A percentile compares a stretch with the other conserved stretches of the same genome.
phyloP scores from a whole-genome alignment of 164 flowering plant genomes.

The Pachysandra terminalis region DNA sequence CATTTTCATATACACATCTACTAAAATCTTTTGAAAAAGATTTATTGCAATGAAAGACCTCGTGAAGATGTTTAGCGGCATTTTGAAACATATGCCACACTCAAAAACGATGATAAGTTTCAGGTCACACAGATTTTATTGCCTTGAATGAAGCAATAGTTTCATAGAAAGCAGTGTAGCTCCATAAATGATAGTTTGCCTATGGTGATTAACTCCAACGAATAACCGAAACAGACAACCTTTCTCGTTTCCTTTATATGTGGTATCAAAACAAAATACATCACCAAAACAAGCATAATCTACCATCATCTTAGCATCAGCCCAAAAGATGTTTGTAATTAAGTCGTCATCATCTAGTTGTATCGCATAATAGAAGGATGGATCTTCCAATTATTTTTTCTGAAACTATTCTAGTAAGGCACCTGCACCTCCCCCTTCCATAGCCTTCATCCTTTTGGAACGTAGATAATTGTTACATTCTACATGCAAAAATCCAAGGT shows the following conservation, averaged over 20 bases:
- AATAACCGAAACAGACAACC: background rate
- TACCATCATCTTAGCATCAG: background rate
- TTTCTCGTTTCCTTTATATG: background rate
- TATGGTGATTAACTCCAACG: background rate
- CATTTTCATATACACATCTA: background rate
- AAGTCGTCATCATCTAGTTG: background rate
- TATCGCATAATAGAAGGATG: too few species aligned
- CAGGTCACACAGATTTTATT: background rate
- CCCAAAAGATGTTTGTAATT: background rate
- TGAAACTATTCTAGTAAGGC: too few species aligned
- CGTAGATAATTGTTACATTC: too few species aligned
- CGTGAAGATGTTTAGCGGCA: background rate
- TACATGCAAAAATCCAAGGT: too few species aligned
- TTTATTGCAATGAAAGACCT: background rate
- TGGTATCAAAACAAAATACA: background rate
- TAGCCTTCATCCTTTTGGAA: too few species aligned
- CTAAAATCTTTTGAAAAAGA: background rate
- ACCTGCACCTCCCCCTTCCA: too few species aligned
- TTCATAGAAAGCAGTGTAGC: background rate
- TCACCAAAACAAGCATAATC: background rate
- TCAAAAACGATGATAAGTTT: background rate
- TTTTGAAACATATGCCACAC: background rate
- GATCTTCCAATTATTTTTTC: too few species aligned
- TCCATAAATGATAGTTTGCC: background rate
- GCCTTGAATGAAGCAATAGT: background rate